These are phyloP conservation scores for Hanseniaspora pseudoguilliermondii DNA, from an alignment of 805 yeast species.

Conservation along the genomic window DNA sequence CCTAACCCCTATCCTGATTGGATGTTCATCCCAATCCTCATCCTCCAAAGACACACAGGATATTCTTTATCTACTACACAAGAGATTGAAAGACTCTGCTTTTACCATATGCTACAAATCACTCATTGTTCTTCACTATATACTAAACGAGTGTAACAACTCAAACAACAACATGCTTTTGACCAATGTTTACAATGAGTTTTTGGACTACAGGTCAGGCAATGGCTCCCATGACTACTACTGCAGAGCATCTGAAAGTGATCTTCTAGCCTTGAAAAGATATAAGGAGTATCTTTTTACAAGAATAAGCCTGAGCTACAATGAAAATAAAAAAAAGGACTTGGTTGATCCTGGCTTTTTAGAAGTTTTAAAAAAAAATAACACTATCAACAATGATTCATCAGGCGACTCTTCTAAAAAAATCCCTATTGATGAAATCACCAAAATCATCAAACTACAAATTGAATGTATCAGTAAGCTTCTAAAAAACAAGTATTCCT, in stretches of 20 bases:
- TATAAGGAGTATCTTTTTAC: conserved; percentile 58
- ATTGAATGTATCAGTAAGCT: conserved; percentile 35
- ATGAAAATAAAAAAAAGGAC: conserved; percentile 4
- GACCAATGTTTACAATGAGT: conserved; percentile 22
- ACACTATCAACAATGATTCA: background rate
- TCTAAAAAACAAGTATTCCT: conserved; percentile 60
- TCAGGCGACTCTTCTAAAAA: background rate
- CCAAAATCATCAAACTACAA: background rate
- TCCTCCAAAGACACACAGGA: conserved; percentile 21
- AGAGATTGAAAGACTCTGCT: conserved; percentile 60
- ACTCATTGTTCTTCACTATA: conserved; percentile 69
- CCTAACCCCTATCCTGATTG: conserved; percentile 74
- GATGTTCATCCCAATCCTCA: conserved; percentile 15
- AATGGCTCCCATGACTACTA: conserved; percentile 21
- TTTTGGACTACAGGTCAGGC: background rate
- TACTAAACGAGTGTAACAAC: conserved; percentile 83
- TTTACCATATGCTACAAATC: conserved; percentile 89
- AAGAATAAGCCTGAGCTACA: conserved; percentile 4
- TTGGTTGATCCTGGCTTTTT: conserved; percentile 30
- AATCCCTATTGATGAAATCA: background rate
- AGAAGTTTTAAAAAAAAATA: conserved; percentile 1
- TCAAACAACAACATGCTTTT: conserved; percentile 18
- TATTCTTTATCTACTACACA: conserved; percentile 51
- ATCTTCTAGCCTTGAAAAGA: conserved; percentile 43
- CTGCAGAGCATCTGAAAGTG: conserved; percentile 28